Evolutionary conservation across 805 yeast genomes (phyloP).

Genomic region (Zygotorulaspora sp.): DNA sequence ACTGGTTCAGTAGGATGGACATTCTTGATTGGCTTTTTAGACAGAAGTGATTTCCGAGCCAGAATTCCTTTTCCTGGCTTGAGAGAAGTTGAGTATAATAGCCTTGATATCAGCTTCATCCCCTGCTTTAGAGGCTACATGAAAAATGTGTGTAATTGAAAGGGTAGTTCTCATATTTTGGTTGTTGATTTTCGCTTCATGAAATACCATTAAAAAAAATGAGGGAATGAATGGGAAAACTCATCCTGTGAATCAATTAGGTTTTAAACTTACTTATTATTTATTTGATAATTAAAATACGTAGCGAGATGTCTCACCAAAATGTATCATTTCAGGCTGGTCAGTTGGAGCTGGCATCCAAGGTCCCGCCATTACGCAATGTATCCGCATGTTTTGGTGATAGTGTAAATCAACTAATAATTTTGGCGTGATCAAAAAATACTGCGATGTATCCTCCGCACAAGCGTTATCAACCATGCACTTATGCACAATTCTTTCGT

Average conservation of each 20-base stretch:
- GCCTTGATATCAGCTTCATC: background rate
- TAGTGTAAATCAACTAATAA: constrained; percentile 72
- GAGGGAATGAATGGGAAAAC: too few relatives aligned
- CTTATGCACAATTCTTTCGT: constrained; percentile 81
- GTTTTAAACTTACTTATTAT: too few relatives aligned
- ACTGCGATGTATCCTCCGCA: constrained; percentile 60
- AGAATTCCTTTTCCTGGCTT: background rate
- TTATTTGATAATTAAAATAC: constrained; percentile 16
- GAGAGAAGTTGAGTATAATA: background rate
- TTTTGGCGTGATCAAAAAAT: constrained; percentile 91
- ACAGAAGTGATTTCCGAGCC: constrained; percentile 10
- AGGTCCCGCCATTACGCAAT: constrained; percentile 69
- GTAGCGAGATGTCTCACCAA: constrained; percentile 37
- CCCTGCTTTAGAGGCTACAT: too few relatives aligned
- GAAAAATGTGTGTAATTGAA: too few relatives aligned
- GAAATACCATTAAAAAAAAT: too few relatives aligned
- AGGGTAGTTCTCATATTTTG: too few relatives aligned
- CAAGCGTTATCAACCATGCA: constrained; percentile 85
- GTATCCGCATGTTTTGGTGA: constrained; percentile 75
- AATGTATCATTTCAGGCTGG: constrained; percentile 30
- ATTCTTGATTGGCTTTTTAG: constrained; percentile 21
- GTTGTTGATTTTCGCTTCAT: too few relatives aligned
- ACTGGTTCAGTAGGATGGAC: constrained; percentile 52
- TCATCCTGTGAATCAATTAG: too few relatives aligned
- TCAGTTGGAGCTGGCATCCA: constrained; percentile 40